Base-by-base conservation (phyloP, 192 early-diverging fungal species). In the Gonapodya prolifera region DNA sequence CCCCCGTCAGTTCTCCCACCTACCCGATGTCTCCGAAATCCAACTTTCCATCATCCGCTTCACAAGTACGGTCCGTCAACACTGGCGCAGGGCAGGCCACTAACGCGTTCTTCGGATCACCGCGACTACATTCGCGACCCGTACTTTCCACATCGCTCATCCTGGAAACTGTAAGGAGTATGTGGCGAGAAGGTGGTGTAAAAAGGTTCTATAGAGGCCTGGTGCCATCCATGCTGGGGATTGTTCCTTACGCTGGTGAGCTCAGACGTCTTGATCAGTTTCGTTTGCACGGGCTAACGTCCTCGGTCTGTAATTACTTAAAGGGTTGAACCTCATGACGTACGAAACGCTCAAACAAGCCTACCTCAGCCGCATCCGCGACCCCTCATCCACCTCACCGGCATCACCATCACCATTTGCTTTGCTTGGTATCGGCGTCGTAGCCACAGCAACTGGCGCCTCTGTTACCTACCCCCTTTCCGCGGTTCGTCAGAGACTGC, bases 211-310 rank as follows among this genome's bases (percentile, higher is more conserved):
- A 89, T 78, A 84, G 86, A 74, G 91, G 89, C 30, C 83, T 89
- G 35, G 80, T 83, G 33, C 85, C 87, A 0, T 82, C 91, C 0
- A 78, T 93, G 0, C 76, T 93, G 0, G 92, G 92, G n/a, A 88
- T 93, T 45, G 89, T 93, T 34, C 92, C 91, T 18, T 93, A 92
- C 82, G 89, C 90, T 33, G 92, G 91, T 1, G 84, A 92, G 75
- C 91, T 88, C 76, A 80, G 86, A 71, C 82, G 82, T 70, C 79
- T 85, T 35, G 76, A 82, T n/a, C 45, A n/a, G n/a, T n/a, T 69
- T n/a, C n/a, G 45, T 69, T 69, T 69, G 13, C 45, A 69, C 13
- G 45, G 45, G n/a, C 45, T 8, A 69, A 69, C 45, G n/a, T 69
- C n/a, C 13, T n/a, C n/a, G n/a, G 13, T n/a, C n/a, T 69, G 13